Conservation (phyloP, 257 asterid species). For the Solanum pinnatisectum region DNA sequence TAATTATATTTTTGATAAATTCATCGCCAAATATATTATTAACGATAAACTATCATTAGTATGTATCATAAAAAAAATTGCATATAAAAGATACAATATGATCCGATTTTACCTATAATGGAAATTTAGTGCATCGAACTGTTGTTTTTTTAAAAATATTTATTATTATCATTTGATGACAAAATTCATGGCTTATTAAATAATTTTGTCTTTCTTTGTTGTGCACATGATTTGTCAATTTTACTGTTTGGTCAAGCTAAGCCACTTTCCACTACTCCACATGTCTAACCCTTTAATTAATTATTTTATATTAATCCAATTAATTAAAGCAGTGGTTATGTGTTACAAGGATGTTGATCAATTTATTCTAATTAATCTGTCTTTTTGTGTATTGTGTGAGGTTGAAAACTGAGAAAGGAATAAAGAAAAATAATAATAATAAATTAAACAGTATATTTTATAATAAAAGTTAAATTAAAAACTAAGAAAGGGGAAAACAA, state of each 20-base stretch:
- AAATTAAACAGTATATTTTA: conserved; percentile 14
- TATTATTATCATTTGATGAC: background rate
- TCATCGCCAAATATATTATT: background rate
- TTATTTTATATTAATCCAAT: background rate
- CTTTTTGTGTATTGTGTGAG: conserved; percentile 7
- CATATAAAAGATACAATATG: background rate
- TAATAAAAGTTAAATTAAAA: conserved; percentile 28
- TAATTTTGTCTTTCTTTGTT: background rate
- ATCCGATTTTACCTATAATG: fast-evolving
- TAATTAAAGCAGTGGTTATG: conserved; percentile 13
- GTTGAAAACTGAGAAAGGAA: background rate
- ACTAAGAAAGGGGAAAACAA: conserved; percentile 24
- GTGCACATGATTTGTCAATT: conserved; percentile 11
- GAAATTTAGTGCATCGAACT: background rate
- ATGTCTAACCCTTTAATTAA: background rate
- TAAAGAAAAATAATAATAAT: background rate
- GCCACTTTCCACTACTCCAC: conserved; percentile 6
- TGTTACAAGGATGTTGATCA: conserved; percentile 13
- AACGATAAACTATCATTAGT: background rate
- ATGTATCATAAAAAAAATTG: background rate
- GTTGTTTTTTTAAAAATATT: no score
- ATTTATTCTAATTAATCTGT: conserved; percentile 13
- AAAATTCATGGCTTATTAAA: background rate
- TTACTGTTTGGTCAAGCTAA: conserved; percentile 17
- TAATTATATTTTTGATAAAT: background rate